phyloP scores from a whole-genome alignment of 257 asterid genomes.

The Echites panduratus region DNA sequence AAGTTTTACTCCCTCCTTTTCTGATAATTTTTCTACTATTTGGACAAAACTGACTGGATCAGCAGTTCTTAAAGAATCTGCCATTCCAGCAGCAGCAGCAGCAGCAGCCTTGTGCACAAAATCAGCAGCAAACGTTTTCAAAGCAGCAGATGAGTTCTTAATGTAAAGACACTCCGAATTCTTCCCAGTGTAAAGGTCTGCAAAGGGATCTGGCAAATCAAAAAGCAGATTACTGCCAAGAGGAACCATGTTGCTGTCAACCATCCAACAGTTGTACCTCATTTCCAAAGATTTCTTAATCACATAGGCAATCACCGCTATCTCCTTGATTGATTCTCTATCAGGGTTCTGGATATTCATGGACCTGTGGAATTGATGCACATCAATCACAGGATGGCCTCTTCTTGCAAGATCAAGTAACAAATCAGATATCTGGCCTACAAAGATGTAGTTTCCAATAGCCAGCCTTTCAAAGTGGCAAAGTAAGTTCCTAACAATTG shows the following conservation, averaged over 20 bases:
- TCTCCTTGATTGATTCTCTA: conserved; percentile 42
- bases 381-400: conserved; percentile 71
- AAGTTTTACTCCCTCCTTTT: conserved; percentile 32
- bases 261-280: conserved; percentile 50
- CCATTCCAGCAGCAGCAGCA: conserved; percentile 25
- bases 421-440: conserved; percentile 52
- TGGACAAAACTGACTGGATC: conserved; percentile 33
- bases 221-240: conserved; percentile 32
- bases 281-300: conserved; percentile 57
- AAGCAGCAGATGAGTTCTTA: conserved; percentile 48
- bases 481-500: conserved; percentile 55
- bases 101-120: conserved; percentile 37
- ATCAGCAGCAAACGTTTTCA: conserved; percentile 43
- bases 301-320: conserved; percentile 45
- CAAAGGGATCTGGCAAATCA: conserved; percentile 36
- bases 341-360: conserved; percentile 39
- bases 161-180: conserved; percentile 36
- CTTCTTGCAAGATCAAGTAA: conserved; percentile 77
- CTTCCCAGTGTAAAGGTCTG: conserved; percentile 49
- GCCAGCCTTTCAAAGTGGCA: conserved; percentile 74
- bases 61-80: conserved; percentile 23
- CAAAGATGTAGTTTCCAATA: conserved; percentile 55
- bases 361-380: conserved; percentile 33
- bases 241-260: conserved; percentile 63
- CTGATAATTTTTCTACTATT: conserved; percentile 47